These are phyloP conservation scores for Gynochthodes officinalis DNA, from an alignment of 257 asterid species.

Conservation along the genomic window DNA sequence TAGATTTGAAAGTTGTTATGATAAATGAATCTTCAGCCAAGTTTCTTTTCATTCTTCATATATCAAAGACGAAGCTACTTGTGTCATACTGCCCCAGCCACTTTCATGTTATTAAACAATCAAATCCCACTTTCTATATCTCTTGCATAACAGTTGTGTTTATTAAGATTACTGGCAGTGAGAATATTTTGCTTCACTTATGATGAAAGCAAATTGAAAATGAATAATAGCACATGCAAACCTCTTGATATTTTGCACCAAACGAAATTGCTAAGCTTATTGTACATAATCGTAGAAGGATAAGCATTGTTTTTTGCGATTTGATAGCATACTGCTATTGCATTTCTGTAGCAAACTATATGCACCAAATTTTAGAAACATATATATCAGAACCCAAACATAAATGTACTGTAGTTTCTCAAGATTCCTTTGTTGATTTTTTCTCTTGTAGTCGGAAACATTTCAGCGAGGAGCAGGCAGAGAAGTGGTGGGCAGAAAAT, in stretches of 20 bases:
- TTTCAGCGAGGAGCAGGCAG: constrained; percentile 82
- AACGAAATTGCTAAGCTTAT: not conserved
- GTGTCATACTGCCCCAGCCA: not conserved
- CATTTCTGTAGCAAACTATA: not conserved
- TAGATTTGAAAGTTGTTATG: not conserved
- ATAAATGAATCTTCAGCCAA: not conserved
- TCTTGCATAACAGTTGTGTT: not conserved
- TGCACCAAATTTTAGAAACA: not conserved
- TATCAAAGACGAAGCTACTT: not conserved
- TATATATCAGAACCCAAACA: not conserved
- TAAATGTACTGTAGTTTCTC: constrained; percentile 1
- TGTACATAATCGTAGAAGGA: not conserved
- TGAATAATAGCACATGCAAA: not conserved
- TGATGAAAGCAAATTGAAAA: not conserved
- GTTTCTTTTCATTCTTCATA: not conserved
- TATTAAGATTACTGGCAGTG: not conserved
- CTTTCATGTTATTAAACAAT: not conserved
- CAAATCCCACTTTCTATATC: not conserved
- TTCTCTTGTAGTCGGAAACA: constrained; percentile 56
- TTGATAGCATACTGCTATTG: not conserved
- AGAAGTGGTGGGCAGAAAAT: constrained; percentile 85
- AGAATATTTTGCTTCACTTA: not conserved
- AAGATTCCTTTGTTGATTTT: constrained; percentile 2
- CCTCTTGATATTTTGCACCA: not conserved
- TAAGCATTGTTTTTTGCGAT: not conserved